Conservation (phyloP, 2,329 filamentous ascomycete genomes). For the Scytalidium sp. region DNA sequence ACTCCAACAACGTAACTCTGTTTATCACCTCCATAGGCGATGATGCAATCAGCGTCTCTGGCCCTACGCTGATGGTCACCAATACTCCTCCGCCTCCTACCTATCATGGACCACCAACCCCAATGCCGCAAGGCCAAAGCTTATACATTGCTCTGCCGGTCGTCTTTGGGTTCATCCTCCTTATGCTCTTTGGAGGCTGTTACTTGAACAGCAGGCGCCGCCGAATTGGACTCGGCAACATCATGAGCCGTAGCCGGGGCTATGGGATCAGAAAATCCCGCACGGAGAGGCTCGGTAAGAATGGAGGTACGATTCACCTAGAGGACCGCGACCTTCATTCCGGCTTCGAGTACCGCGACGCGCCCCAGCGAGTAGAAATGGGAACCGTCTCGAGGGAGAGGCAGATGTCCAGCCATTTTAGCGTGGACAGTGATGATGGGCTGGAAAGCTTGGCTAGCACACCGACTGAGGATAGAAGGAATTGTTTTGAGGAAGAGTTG, state of each 20-base stretch:
- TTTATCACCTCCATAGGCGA: constrained; percentile 16
- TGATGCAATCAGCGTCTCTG: constrained; percentile 12
- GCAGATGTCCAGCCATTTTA: constrained; percentile 5
- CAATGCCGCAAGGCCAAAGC: constrained; percentile 17
- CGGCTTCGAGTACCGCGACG: constrained; percentile 18
- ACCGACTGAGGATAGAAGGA: constrained; percentile 14
- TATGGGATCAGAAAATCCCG: constrained; percentile 25
- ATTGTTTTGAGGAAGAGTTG: constrained; percentile 17
- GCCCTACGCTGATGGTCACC: constrained; percentile 21
- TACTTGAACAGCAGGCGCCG: constrained; percentile 22
- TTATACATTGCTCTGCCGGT: constrained; percentile 26
- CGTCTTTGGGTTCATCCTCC: constrained; percentile 20
- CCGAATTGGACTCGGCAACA: constrained; percentile 25
- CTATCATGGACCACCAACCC: constrained; percentile 14
- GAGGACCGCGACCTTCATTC: constrained; percentile 17
- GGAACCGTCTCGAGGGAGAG: constrained; percentile 3
- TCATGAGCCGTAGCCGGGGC: constrained; percentile 24
- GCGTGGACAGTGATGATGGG: constrained; percentile 14
- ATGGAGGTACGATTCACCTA: constrained; percentile 17
- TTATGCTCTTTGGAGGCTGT: constrained; percentile 20
- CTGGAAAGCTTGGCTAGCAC: constrained; percentile 21
- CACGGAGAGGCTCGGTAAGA: constrained; percentile 23
- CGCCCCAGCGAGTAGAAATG: constrained; percentile 3
- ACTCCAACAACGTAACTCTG: constrained; percentile 22
- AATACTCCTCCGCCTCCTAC: constrained; percentile 13